These are phyloP conservation scores for Linderniella brevidens DNA, from an alignment of 257 asterid species.

Conservation along the genomic window DNA sequence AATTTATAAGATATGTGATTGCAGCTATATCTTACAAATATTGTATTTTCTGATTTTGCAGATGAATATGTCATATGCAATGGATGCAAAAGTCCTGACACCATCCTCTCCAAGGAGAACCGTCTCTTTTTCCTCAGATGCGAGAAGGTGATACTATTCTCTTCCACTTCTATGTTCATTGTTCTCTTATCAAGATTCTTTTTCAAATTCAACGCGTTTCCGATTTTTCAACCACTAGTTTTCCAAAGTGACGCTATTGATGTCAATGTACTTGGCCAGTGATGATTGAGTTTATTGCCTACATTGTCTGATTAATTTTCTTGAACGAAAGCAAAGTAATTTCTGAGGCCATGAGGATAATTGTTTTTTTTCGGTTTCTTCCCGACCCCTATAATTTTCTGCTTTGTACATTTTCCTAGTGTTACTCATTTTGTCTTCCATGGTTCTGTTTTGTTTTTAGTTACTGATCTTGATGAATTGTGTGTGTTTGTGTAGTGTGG, in stretches of 20 bases:
- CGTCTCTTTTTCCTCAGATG: slow-evolving; percentile 64
- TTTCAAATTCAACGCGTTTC: too few species aligned
- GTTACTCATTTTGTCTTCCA: background rate
- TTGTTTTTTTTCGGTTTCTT: too few species aligned
- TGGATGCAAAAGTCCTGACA: too few species aligned
- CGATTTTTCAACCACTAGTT: background rate
- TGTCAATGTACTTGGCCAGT: slow-evolving; percentile 12
- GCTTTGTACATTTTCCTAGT: background rate
- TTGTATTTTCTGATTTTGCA: slow-evolving; percentile 13
- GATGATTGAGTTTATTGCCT: slow-evolving; percentile 26
- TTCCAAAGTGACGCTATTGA: too few species aligned
- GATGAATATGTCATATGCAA: slow-evolving; percentile 85
- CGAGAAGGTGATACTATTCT: slow-evolving; percentile 65
- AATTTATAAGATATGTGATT: background rate
- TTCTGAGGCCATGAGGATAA: too few species aligned
- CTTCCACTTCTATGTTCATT: too few species aligned
- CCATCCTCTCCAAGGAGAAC: too few species aligned
- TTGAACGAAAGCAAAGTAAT: slow-evolving; percentile 4
- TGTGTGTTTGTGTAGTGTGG: slow-evolving; percentile 44
- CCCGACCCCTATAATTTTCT: too few species aligned
- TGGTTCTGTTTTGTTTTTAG: background rate
- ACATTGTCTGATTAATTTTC: slow-evolving; percentile 21
- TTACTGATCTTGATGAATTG: background rate
- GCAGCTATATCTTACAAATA: background rate
- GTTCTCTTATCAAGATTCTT: background rate